Conservation (phyloP, 73 alveolate species). For the Tetrahymena borealis region DNA sequence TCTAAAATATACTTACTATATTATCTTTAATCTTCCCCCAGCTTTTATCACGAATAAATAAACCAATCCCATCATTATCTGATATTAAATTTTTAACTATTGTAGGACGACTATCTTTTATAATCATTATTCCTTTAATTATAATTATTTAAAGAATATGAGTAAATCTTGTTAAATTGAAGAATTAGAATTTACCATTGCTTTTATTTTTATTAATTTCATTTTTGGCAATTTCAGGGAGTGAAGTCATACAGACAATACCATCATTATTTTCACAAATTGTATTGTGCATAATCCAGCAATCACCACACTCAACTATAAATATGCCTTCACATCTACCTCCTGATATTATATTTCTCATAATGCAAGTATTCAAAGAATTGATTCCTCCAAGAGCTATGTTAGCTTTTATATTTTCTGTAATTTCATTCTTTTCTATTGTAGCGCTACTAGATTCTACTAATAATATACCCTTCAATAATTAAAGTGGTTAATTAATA, state of each 20-base stretch:
- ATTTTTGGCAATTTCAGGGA: slow-evolving; percentile 6
- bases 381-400: slow-evolving; percentile 93
- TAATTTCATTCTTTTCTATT: slow-evolving; percentile 84
- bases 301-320: slow-evolving; percentile 75
- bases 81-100: slow-evolving; percentile 4
- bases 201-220: slow-evolving; percentile 20
- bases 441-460: slow-evolving; percentile 87
- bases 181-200: not conserved
- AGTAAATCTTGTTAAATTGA: not conserved
- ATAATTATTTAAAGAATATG: not conserved
- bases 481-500: not conserved
- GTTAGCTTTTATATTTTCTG: slow-evolving; percentile 87
- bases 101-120: slow-evolving; percentile 36
- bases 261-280: slow-evolving; percentile 74
- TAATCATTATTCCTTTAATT: slow-evolving; percentile 15
- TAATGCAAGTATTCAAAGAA: slow-evolving; percentile 73
- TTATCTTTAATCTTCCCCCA: slow-evolving; percentile 17
- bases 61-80: slow-evolving; percentile 45
- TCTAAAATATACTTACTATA: not conserved
- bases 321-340: slow-evolving; percentile 94
- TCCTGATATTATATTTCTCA: slow-evolving; percentile 73
- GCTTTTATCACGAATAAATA: slow-evolving; percentile 35
- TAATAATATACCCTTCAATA: slow-evolving; percentile 72
- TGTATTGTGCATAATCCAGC: slow-evolving; percentile 72
- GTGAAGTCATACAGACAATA: slow-evolving; percentile 34